These are phyloP conservation scores for Neonectria coccinea DNA, from an alignment of 2,329 filamentous ascomycete species.

Conservation along the genomic window DNA sequence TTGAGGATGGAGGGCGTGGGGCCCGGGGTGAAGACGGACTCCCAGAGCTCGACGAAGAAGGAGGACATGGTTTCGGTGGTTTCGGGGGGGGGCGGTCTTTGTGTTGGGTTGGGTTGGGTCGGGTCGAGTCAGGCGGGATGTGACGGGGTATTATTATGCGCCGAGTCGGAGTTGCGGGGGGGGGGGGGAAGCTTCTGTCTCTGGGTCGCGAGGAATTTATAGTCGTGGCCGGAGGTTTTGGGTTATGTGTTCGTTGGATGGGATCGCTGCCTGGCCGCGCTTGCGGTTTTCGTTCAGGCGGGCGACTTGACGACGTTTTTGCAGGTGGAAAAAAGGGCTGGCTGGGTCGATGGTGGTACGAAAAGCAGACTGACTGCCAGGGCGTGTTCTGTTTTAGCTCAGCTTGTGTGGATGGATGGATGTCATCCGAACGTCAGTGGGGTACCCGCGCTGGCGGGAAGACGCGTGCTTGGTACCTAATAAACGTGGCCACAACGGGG, in stretches of 20 bases:
- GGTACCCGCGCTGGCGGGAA: background rate
- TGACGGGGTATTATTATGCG: background rate
- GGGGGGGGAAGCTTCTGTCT: too few species aligned
- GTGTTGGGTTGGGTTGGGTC: conserved; percentile 1
- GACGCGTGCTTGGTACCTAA: background rate
- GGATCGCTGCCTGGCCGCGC: background rate
- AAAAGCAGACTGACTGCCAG: too few species aligned
- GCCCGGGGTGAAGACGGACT: conserved; percentile 93
- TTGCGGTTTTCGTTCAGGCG: background rate
- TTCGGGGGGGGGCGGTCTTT: background rate
- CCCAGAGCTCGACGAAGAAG: conserved; percentile 83
- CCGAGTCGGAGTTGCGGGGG: background rate
- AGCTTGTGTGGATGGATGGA: conserved; percentile 1
- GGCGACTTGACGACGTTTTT: background rate
- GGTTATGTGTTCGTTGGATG: background rate
- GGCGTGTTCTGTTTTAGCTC: background rate
- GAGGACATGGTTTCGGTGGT: conserved; percentile 60
- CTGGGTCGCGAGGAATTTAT: background rate
- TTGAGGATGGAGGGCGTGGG: conserved; percentile 87
- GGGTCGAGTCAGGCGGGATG: background rate
- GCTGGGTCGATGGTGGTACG: too few species aligned
- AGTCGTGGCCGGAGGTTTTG: background rate
- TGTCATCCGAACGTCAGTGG: background rate
- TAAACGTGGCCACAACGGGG: background rate
- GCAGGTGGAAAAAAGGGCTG: too few species aligned